A percentile compares a stretch with the other conserved stretches of the same genome.
These are phyloP conservation scores for Phyllosticta paracitricarpa DNA, from an alignment of 2,329 filamentous ascomycete genomes.

Conservation along the genomic window DNA sequence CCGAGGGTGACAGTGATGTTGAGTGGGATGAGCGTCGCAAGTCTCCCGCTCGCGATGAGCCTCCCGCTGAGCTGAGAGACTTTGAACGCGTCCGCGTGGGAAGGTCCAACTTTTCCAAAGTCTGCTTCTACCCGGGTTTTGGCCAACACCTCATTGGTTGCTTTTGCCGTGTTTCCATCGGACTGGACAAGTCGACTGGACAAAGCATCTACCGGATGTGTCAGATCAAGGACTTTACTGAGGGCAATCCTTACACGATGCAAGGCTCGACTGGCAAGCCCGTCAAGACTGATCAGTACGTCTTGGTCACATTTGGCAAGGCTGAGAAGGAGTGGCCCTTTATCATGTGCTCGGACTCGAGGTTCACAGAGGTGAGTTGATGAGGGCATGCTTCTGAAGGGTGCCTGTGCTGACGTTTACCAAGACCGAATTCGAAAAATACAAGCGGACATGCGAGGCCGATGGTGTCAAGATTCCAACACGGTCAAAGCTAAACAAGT, in stretches of 20 bases:
- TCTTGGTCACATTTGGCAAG: constrained; percentile 71
- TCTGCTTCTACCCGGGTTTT: constrained; percentile 90
- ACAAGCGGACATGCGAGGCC: constrained; percentile 56
- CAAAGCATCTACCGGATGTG: constrained; percentile 79
- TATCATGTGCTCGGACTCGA: constrained; percentile 75
- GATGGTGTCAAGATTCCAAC: constrained; percentile 67
- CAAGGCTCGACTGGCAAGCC: constrained; percentile 61
- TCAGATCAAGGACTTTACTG: constrained; percentile 73
- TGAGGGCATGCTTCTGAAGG: not conserved
- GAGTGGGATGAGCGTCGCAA: constrained; percentile 55
- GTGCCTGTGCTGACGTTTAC: constrained; percentile 2
- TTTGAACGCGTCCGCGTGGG: constrained; percentile 77
- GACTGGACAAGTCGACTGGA: constrained; percentile 61
- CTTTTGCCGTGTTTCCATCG: constrained; percentile 76
- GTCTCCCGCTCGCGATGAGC: constrained; percentile 49
- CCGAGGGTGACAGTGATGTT: constrained; percentile 66
- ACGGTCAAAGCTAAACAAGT: constrained; percentile 56
- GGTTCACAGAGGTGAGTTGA: constrained; percentile 64
- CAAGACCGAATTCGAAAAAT: constrained; percentile 70
- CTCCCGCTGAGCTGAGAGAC: constrained; percentile 65
- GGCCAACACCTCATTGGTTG: constrained; percentile 72
- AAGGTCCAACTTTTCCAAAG: constrained; percentile 74
- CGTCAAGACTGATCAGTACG: constrained; percentile 80
- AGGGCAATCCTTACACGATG: constrained; percentile 75
- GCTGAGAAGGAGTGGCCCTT: constrained; percentile 80